Evolutionary conservation across 805 yeast species (phyloP).

Genomic region (Cyberlindnera mississippiensis): DNA sequence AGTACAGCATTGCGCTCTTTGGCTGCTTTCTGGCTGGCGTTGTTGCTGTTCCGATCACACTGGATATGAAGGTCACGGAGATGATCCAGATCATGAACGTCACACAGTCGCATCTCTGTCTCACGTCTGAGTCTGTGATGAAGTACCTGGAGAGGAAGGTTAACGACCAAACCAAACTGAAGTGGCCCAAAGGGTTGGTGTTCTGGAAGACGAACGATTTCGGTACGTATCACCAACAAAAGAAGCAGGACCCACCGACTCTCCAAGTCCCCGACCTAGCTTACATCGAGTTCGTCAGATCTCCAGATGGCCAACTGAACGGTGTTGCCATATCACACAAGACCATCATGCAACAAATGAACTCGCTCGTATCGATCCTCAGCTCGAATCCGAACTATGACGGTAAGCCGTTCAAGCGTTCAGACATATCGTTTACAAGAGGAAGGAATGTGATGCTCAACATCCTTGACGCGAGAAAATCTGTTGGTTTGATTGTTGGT

Average conservation of each 20-base stretch:
- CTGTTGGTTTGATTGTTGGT: constrained; percentile 84
- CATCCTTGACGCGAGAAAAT: constrained; percentile 66
- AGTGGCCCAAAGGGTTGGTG: constrained; percentile 71
- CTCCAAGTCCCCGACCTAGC: constrained; percentile 80
- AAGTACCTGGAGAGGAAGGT: constrained; percentile 65
- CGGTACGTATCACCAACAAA: constrained; percentile 64
- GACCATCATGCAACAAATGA: constrained; percentile 86
- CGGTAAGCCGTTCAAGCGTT: constrained; percentile 46
- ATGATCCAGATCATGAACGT: constrained; percentile 65
- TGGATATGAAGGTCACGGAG: constrained; percentile 64
- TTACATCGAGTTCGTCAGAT: constrained; percentile 86
- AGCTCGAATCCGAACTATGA: constrained; percentile 54
- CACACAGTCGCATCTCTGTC: constrained; percentile 72
- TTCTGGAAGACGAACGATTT: constrained; percentile 86
- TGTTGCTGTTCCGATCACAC: constrained; percentile 89
- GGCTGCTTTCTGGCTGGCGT: constrained; percentile 94
- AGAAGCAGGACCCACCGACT: constrained; percentile 56
- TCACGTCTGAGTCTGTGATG: constrained; percentile 76
- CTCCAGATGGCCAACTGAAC: constrained; percentile 85
- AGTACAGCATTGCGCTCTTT: constrained; percentile 78
- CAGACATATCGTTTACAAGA: constrained; percentile 44
- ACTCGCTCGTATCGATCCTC: constrained; percentile 62
- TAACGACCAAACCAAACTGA: constrained; percentile 42
- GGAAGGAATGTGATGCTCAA: constrained; percentile 55
- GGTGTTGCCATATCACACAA: constrained; percentile 93